These are phyloP conservation scores for Peziza echinospora DNA, from an alignment of 495 filamentous ascomycete species.

Conservation along the genomic window DNA sequence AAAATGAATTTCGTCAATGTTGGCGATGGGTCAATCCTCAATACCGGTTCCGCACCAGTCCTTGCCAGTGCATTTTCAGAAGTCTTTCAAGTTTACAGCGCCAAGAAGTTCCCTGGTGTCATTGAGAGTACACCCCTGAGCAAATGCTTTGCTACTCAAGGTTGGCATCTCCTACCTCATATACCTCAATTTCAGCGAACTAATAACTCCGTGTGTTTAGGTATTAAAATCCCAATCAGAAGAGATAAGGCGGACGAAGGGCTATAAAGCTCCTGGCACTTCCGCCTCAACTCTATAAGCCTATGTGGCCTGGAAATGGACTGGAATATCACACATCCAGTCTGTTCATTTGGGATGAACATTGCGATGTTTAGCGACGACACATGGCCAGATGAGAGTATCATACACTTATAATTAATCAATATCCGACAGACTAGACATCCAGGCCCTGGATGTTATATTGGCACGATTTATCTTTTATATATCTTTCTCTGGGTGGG, in stretches of 20 bases:
- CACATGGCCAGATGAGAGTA: too few species aligned
- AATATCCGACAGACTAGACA: too few species aligned
- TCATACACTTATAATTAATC: too few species aligned
- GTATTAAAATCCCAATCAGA: slow-evolving; percentile 20
- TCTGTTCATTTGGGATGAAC: too few species aligned
- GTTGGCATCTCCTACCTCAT: slow-evolving; percentile 31
- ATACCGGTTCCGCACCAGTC: slow-evolving; percentile 60
- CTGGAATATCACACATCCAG: too few species aligned
- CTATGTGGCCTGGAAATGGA: too few species aligned
- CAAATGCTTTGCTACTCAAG: slow-evolving; percentile 82
- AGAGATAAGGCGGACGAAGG: slow-evolving; percentile 17
- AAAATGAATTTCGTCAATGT: slow-evolving; percentile 78
- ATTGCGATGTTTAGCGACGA: too few species aligned
- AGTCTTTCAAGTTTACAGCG: slow-evolving; percentile 79
- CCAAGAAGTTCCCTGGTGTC: slow-evolving; percentile 95
- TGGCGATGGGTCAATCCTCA: slow-evolving; percentile 34
- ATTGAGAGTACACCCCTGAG: slow-evolving; percentile 85
- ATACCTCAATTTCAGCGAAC: not conserved
- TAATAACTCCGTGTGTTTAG: slow-evolving; percentile 1
- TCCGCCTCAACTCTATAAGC: too few species aligned
- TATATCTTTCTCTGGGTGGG: too few species aligned
- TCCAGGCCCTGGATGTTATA: too few species aligned
- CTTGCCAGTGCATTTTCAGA: slow-evolving; percentile 77
- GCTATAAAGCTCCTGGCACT: too few species aligned
- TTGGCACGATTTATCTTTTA: too few species aligned